Conservation (phyloP, 2,329 filamentous ascomycete genomes). For the Sclerotiophoma versabilis region DNA sequence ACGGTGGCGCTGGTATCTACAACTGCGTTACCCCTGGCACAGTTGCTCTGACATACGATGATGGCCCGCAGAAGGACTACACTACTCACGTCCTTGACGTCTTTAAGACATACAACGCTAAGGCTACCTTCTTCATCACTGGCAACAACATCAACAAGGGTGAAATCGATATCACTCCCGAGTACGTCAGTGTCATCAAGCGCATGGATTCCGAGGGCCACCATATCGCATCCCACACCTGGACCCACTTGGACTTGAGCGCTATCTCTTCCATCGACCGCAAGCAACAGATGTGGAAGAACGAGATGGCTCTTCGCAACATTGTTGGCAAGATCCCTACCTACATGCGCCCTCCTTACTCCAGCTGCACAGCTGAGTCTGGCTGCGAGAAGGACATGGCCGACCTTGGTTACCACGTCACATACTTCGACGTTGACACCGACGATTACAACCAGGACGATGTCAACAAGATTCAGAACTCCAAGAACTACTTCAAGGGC, state of each 20-base stretch:
- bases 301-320: slow-evolving; percentile 63
- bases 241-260: slow-evolving; percentile 60
- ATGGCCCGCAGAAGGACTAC: slow-evolving; percentile 67
- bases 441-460: slow-evolving; percentile 66
- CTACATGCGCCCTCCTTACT: slow-evolving; percentile 61
- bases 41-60: slow-evolving; percentile 72
- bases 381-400: slow-evolving; percentile 53
- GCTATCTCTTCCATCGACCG: slow-evolving; percentile 54
- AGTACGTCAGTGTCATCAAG: slow-evolving; percentile 61
- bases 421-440: slow-evolving; percentile 67
- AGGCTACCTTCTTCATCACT: slow-evolving; percentile 73
- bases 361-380: slow-evolving; percentile 53
- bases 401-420: slow-evolving; percentile 64
- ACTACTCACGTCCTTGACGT: slow-evolving; percentile 68
- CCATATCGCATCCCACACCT: slow-evolving; percentile 67
- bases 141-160: slow-evolving; percentile 65
- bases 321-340: slow-evolving; percentile 64
- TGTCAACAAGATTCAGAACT: slow-evolving; percentile 58
- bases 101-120: slow-evolving; percentile 65
- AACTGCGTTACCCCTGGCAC: slow-evolving; percentile 61
- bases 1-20: slow-evolving; percentile 65
- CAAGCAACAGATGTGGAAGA: slow-evolving; percentile 59
- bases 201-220: slow-evolving; percentile 64
- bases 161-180: slow-evolving; percentile 60
- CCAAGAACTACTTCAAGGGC: slow-evolving; percentile 61